Evolutionary conservation across 164 flowering plant genomes (phyloP).

Genomic region (Macadamia tetraphylla): DNA sequence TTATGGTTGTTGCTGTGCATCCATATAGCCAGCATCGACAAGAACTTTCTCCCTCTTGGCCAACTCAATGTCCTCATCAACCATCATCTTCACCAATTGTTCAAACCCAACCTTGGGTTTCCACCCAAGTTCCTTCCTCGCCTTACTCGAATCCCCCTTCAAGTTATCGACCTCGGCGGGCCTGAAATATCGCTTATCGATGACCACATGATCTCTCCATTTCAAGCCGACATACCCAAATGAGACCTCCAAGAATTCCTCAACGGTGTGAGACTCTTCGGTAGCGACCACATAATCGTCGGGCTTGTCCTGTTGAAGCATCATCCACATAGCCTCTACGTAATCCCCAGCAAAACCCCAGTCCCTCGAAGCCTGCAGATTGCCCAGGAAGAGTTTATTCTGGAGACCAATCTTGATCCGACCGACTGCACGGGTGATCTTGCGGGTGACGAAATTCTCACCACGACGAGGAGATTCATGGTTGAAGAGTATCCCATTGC

Average conservation of each 20-base stretch:
- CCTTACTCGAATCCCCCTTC: constrained; percentile 86
- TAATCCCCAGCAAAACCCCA: constrained; percentile 98
- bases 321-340: constrained; percentile 99
- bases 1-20: constrained; percentile 94
- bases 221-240: constrained; percentile 91
- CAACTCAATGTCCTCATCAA: constrained; percentile 80
- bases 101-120: constrained; percentile 89
- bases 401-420: constrained; percentile 85
- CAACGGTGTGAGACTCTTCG: constrained; percentile 88
- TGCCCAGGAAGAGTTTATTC: constrained; percentile 84
- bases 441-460: constrained; percentile 89
- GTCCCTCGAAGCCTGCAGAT: constrained; percentile 75
- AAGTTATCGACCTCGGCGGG: constrained; percentile 90
- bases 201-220: constrained; percentile 89
- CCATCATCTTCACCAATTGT: constrained; percentile 97
- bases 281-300: constrained; percentile 97
- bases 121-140: constrained; percentile 76
- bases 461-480: constrained; percentile 90
- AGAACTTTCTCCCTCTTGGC: constrained; percentile 97
- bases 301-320: constrained; percentile 94
- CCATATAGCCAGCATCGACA: constrained; percentile 95
- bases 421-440: constrained; percentile 89
- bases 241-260: constrained; percentile 84
- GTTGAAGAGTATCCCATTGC: constrained; percentile 87
- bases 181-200: constrained; percentile 88